Percentiles rank a stretch among this genome's conserved stretches.
Evolutionary conservation across 169 alveolate genomes (phyloP).

Genomic region (Theileria sp.): DNA sequence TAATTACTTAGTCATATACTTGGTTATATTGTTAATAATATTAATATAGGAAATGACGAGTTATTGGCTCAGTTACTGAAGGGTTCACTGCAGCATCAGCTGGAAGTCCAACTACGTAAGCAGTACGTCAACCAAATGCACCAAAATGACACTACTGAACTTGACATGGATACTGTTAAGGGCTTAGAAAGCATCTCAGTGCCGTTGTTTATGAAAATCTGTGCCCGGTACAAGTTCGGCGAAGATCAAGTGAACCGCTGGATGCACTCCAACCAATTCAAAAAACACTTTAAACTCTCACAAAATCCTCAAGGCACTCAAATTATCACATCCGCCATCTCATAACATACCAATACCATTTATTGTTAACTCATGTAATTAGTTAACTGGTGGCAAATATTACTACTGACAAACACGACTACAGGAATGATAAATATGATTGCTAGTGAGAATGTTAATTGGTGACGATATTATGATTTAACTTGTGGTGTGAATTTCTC

Average conservation of each 20-base stretch:
- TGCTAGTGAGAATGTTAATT: too few relatives aligned
- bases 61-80: conserved; percentile 76
- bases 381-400: too few relatives aligned
- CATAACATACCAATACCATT: background rate
- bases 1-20: too few relatives aligned
- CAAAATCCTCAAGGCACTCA: conserved; percentile 62
- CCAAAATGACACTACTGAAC: background rate
- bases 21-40: too few relatives aligned
- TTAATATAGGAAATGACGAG: conserved; percentile 67
- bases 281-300: conserved; percentile 64
- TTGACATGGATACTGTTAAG: background rate
- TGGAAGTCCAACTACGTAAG: conserved; percentile 64
- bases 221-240: conserved; percentile 72
- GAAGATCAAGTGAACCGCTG: conserved; percentile 74
- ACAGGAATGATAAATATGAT: too few relatives aligned
- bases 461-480: conserved; percentile 19
- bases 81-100: conserved; percentile 70
- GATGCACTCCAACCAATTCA: conserved; percentile 75
- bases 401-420: too few relatives aligned
- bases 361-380: too few relatives aligned
- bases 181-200: conserved; percentile 15
- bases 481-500: conserved; percentile 61
- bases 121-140: conserved; percentile 65
- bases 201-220: conserved; percentile 68
- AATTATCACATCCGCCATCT: conserved; percentile 35